Percentiles rank a stretch among this genome's conserved stretches.
These are phyloP conservation scores for Pleurotus tuber-regium DNA, from an alignment of 768 basidiomycete genomes.

Conservation along the genomic window DNA sequence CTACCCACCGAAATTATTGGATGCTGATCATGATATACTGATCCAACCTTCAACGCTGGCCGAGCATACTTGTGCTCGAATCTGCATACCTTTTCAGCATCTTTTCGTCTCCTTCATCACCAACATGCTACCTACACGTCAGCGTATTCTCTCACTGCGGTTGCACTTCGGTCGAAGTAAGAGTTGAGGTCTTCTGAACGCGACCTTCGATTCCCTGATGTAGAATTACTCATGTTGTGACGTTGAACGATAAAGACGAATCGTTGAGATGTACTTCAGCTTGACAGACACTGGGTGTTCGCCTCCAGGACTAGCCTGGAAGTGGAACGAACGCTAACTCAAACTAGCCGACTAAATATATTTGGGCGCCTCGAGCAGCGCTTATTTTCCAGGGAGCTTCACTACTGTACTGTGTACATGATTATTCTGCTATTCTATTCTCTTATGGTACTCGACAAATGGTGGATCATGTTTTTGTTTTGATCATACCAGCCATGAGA, in stretches of 20 bases:
- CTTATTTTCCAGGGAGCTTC: no score
- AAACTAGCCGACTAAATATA: no score
- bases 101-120: neutral
- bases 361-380: no score
- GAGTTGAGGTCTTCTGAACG: constrained; percentile 24
- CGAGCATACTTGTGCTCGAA: constrained; percentile 44
- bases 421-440: no score
- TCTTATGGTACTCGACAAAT: no score
- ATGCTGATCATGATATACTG: constrained; percentile 30
- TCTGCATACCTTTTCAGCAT: constrained; percentile 22
- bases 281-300: no score
- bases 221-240: neutral
- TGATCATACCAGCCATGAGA: constrained; percentile 87
- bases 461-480: constrained; percentile 42
- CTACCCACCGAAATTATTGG: constrained; percentile 32
- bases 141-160: constrained; percentile 32
- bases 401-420: no score
- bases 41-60: constrained; percentile 31
- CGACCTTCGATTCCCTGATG: neutral
- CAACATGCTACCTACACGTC: constrained; percentile 24
- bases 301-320: no score
- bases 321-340: no score
- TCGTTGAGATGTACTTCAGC: no score
- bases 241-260: no score
- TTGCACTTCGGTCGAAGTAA: constrained; percentile 35